These are phyloP conservation scores for Moelleriella libera DNA, from an alignment of 2,329 filamentous ascomycete species.

Conservation along the genomic window DNA sequence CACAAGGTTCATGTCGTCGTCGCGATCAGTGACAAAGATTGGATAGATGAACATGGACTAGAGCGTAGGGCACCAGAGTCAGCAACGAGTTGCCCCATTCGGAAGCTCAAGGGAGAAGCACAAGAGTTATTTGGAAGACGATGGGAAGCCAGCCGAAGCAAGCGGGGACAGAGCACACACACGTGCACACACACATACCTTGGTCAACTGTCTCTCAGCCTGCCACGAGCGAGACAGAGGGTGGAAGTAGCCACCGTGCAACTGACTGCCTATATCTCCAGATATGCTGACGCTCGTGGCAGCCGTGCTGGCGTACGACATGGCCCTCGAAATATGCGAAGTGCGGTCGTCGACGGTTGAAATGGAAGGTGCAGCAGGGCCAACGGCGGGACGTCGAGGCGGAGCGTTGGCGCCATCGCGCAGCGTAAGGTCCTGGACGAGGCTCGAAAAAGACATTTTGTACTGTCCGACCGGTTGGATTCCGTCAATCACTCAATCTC, in stretches of 20 bases:
- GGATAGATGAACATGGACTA: slow-evolving; percentile 98
- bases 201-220: slow-evolving; percentile 71
- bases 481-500: not conserved
- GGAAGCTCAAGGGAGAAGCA: slow-evolving; percentile 1
- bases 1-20: slow-evolving; percentile 82
- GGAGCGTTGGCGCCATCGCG: slow-evolving; percentile 34
- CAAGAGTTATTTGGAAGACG: not conserved
- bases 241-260: slow-evolving; percentile 73
- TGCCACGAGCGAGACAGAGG: slow-evolving; percentile 71
- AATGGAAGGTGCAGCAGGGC: slow-evolving; percentile 24
- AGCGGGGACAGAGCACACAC: not conserved
- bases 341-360: slow-evolving; percentile 46
- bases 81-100: not conserved
- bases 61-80: not conserved
- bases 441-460: slow-evolving; percentile 52
- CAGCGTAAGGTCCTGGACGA: slow-evolving; percentile 49
- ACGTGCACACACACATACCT: slow-evolving; percentile 32
- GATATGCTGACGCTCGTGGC: slow-evolving; percentile 57
- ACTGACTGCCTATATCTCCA: slow-evolving; percentile 67
- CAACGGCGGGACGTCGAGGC: slow-evolving; percentile 25
- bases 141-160: not conserved
- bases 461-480: not conserved
- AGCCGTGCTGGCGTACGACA: slow-evolving; percentile 52
- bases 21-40: slow-evolving; percentile 86
- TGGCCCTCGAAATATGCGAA: slow-evolving; percentile 48